Conservation (phyloP, 164 flowering plant species). For the Tinospora cordifolia region DNA sequence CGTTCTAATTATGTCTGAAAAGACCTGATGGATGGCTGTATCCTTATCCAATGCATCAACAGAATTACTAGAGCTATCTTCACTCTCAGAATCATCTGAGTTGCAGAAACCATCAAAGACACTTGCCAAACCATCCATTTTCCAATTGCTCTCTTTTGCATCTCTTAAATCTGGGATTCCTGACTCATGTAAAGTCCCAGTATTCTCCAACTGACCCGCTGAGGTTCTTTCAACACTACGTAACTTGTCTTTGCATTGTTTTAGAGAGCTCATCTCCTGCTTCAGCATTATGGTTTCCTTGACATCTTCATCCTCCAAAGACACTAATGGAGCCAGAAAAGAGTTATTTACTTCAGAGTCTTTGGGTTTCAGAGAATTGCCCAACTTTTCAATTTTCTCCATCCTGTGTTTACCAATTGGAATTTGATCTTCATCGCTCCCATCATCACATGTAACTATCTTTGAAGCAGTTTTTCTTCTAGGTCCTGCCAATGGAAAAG, state of each 20-base stretch:
- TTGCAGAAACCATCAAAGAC: conserved; percentile 44
- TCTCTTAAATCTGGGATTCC: conserved; percentile 14
- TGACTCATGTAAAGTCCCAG: conserved; percentile 5
- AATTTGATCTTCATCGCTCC: conserved; percentile 39
- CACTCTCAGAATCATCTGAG: conserved; percentile 23
- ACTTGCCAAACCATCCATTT: conserved; percentile 31
- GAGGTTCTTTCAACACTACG: conserved; percentile 6
- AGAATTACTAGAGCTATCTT: conserved; percentile 18
- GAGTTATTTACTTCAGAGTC: conserved; percentile 9
- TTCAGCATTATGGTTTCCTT: conserved; percentile 17
- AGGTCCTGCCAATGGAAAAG: conserved; percentile 13
- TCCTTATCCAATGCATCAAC: conserved; percentile 15
- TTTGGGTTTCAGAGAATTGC: not conserved
- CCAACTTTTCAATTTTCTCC: conserved; percentile 13
- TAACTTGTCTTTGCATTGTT: conserved; percentile 18
- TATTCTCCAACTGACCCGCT: conserved; percentile 3
- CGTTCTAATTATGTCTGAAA: conserved; percentile 30
- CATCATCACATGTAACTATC: conserved; percentile 34
- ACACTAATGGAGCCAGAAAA: conserved; percentile 6
- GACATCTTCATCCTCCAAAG: conserved; percentile 11
- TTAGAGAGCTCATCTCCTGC: conserved; percentile 26
- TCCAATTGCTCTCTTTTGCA: conserved; percentile 22
- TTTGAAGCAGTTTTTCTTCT: conserved; percentile 35
- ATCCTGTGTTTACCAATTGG: conserved; percentile 33
- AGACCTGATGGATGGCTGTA: conserved; percentile 24